Conservation (phyloP, 352 stramenopile species). For the Pythium volutum region DNA sequence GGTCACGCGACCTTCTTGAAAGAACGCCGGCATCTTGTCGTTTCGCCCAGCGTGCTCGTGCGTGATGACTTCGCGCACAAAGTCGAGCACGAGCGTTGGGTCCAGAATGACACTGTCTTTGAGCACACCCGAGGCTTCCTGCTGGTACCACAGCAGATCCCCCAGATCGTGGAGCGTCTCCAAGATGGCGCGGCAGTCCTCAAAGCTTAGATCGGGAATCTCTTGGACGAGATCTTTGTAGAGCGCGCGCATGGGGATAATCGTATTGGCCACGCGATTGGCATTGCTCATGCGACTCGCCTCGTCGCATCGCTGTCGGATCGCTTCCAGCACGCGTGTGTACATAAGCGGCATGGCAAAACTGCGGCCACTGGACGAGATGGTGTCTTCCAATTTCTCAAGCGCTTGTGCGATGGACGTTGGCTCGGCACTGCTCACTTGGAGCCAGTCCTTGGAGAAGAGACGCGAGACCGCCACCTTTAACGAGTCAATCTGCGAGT, state of each 20-base stretch:
- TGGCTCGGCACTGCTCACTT: slow-evolving; percentile 7
- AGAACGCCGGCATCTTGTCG: background rate
- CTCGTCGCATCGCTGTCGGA: background rate
- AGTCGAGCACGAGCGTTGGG: slow-evolving; percentile 31
- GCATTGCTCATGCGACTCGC: background rate
- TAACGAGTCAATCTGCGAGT: slow-evolving; percentile 1
- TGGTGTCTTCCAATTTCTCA: background rate
- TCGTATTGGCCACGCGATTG: background rate
- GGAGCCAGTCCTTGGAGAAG: slow-evolving; percentile 15
- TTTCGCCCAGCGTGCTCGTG: slow-evolving; percentile 5
- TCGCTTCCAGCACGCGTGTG: background rate
- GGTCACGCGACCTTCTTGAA: slow-evolving; percentile 10
- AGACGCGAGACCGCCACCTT: slow-evolving; percentile 5
- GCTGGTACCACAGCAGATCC: slow-evolving; percentile 25
- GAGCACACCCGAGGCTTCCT: slow-evolving; percentile 2
- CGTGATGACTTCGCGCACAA: slow-evolving; percentile 25
- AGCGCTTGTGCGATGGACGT: slow-evolving; percentile 1
- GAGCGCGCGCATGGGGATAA: slow-evolving; percentile 5
- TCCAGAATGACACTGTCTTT: slow-evolving; percentile 17
- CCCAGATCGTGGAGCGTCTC: slow-evolving; percentile 20
- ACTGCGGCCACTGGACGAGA: slow-evolving; percentile 9
- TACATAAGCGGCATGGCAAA: slow-evolving; percentile 23
- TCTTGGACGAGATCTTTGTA: slow-evolving; percentile 7
- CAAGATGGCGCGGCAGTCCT: slow-evolving; percentile 16
- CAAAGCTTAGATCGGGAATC: slow-evolving; percentile 5